A percentile compares a stretch with the other conserved stretches of the same genome.
phyloP scores from a whole-genome alignment of 805 yeast species.

The Debaryomyces prosopidis region DNA sequence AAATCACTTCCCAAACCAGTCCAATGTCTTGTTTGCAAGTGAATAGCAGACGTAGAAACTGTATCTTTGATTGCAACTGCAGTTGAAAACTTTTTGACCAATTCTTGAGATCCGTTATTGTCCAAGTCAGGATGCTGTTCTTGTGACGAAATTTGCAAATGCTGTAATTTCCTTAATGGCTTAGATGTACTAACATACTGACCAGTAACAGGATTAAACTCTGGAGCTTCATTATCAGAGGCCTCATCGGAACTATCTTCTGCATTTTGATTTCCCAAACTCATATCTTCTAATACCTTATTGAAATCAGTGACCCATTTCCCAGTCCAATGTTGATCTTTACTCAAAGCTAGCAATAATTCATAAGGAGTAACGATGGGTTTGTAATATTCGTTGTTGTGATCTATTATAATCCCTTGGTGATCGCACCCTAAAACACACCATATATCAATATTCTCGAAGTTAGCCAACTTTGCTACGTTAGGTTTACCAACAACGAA shows the following conservation, averaged over 20 bases:
- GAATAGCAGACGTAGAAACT: constrained; percentile 83
- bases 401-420: constrained; percentile 86
- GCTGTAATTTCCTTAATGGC: constrained; percentile 70
- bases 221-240: constrained; percentile 66
- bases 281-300: constrained; percentile 47
- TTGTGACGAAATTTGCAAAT: constrained; percentile 58
- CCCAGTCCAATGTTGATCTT: constrained; percentile 86
- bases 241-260: constrained; percentile 22
- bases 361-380: constrained; percentile 96
- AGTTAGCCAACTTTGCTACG: constrained; percentile 94
- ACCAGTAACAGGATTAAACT: constrained; percentile 89
- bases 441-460: constrained; percentile 94
- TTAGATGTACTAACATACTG: constrained; percentile 63
- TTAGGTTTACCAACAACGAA: constrained; percentile 98
- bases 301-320: constrained; percentile 84
- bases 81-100: constrained; percentile 58
- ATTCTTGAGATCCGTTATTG: constrained; percentile 12
- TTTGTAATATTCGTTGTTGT: constrained; percentile 74
- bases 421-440: constrained; percentile 92
- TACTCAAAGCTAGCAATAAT: constrained; percentile 72
- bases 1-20: constrained; percentile 90
- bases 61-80: constrained; percentile 71
- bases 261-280: constrained; percentile 21
- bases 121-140: constrained; percentile 20
- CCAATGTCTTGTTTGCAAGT: constrained; percentile 76